phyloP scores from a whole-genome alignment of 176 grass and related monocot genomes.

The Avena eriantha region DNA sequence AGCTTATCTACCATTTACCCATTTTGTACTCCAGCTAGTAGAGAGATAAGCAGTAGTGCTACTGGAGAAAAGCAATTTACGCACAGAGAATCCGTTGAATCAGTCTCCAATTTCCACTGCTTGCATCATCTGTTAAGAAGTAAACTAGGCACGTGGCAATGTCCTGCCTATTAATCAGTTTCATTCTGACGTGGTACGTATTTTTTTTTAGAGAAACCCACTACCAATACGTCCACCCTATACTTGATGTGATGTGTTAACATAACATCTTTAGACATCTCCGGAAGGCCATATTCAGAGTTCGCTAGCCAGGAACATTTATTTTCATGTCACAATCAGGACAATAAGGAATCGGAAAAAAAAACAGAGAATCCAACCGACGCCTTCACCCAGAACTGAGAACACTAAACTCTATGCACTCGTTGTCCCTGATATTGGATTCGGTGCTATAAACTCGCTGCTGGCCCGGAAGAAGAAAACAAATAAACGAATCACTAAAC shows the following conservation, averaged over 20 bases:
- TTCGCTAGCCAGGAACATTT: constrained; percentile 1
- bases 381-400: constrained; percentile 18
- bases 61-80: not conserved
- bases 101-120: not conserved
- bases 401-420: constrained; percentile 12
- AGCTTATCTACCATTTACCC: constrained; percentile 34
- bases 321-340: constrained; percentile 50
- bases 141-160: not conserved
- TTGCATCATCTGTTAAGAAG: not conserved
- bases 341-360: constrained; percentile 44
- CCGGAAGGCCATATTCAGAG: constrained; percentile 16
- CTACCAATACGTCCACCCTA: constrained; percentile 11
- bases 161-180: constrained; percentile 33
- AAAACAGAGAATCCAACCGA: constrained; percentile 29
- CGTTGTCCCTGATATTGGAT: constrained; percentile 23
- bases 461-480: not conserved
- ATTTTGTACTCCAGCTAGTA: not conserved
- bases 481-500: constrained; percentile 18
- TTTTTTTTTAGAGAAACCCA: constrained; percentile 3
- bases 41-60: not conserved
- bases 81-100: constrained; percentile 6
- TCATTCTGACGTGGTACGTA: not conserved
- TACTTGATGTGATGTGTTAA: constrained; percentile 2
- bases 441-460: not conserved
- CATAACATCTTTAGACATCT: constrained; percentile 14